Evolutionary conservation across 768 basidiomycete genomes (phyloP), one percentile per base, ranked within the genome.

Genomic region (Rhizopogon vulgaris): DNA sequence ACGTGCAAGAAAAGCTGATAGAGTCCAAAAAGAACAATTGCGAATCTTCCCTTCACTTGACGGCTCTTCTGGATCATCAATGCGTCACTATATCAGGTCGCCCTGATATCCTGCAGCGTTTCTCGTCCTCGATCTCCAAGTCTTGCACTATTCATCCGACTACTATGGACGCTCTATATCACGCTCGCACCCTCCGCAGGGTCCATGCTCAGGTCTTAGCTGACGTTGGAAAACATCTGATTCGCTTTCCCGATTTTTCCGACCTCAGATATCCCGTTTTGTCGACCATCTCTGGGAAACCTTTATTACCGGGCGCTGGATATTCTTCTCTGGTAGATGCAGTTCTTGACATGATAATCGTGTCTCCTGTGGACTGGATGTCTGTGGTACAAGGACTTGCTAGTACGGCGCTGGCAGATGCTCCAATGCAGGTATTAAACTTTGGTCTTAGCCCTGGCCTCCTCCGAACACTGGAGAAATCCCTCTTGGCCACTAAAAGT

Each of bases 31-130:
- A 45, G 43, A 32, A 45, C 18, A 18, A 45, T 9, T 45, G 30
- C 17, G 5, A 8, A 41, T 60, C 61, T 1, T 49, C 59, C 14
- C 63, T 84, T 59, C 71, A 64, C 59, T 65, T 84, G 41, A 82
- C 82, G 1, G 78, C 80, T 8, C 67, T 80, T 52, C 68, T 78
- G 45, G 74, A 76, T 52, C 68, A 73, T 48, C 64, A 57, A 10
- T 76, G 71, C 50, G 66, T 81, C 49, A 83, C 83, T 10, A 66
- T 84, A 45, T 85, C 83, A 2, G 84, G 83, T 22, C 73, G 69
- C 45, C 83, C 83, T 2, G 75, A 79, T 53, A 48, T 73, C 41
- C 65, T 85, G 28, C 60, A 65, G 6, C 60, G 61, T 24, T 83
- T 84, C 60, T 65, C 71, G 6, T 56, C 57, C 14, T 67, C 43